Conservation (phyloP, 148 eudicot genomes). For the Rhododendron kiyosumense region DNA sequence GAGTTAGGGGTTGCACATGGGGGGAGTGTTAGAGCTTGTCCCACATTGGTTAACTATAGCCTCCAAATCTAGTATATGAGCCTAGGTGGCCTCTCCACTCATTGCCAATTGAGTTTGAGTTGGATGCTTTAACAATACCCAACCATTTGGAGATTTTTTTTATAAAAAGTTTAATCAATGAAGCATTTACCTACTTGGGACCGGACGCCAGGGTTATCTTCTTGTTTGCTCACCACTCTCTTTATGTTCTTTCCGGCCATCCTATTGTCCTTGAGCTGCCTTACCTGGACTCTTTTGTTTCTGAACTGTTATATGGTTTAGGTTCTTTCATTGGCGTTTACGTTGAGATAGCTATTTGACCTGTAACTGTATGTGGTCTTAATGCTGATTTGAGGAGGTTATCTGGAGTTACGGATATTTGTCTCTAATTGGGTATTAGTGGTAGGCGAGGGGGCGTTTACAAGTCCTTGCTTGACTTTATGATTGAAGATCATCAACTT, state of each 20-base stretch:
- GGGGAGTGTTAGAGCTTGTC: neutral
- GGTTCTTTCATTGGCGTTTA: neutral
- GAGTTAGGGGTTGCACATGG: neutral
- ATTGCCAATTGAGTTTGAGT: neutral
- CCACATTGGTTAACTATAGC: neutral
- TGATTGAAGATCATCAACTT: neutral
- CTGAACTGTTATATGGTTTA: neutral
- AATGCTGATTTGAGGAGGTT: conserved; percentile 21
- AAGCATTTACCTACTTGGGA: neutral
- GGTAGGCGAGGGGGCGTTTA: neutral
- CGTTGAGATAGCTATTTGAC: neutral
- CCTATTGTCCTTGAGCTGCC: conserved; percentile 8
- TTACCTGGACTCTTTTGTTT: neutral
- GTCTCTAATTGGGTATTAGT: neutral
- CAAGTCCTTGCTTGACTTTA: neutral
- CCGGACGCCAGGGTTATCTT: neutral
- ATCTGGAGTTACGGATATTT: neutral
- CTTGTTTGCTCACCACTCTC: neutral
- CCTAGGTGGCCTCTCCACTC: neutral
- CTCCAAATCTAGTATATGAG: neutral
- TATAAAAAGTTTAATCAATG: neutral
- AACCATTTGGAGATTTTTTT: neutral
- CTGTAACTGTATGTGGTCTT: neutral
- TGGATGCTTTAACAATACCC: neutral
- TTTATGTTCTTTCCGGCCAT: neutral